phyloP scores from a whole-genome alignment of 495 filamentous ascomycete species.

The Sabuloglossum arenarium region DNA sequence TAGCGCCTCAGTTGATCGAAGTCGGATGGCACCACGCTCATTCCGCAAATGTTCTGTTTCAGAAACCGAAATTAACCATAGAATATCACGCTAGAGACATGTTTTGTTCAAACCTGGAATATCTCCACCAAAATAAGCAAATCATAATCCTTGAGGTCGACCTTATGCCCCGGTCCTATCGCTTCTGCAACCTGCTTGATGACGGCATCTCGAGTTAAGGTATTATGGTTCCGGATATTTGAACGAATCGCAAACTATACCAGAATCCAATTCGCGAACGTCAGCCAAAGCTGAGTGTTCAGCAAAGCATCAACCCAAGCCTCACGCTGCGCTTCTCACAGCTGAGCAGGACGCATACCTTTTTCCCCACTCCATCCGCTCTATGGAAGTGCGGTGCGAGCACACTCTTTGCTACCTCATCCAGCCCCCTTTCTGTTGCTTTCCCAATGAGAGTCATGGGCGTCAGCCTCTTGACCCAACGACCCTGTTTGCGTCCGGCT shows the following conservation, averaged over 20 bases:
- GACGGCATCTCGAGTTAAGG: slow-evolving; percentile 47
- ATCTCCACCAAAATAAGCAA: slow-evolving; percentile 73
- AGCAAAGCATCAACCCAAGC: not conserved
- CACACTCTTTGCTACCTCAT: slow-evolving; percentile 47
- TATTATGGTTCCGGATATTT: slow-evolving; percentile 55
- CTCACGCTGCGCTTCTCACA: not conserved
- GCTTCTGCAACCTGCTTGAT: slow-evolving; percentile 59
- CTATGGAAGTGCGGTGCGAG: slow-evolving; percentile 53
- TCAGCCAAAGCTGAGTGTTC: not conserved
- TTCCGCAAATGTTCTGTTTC: slow-evolving; percentile 48
- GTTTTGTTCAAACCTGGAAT: slow-evolving; percentile 45
- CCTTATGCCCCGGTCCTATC: slow-evolving; percentile 50
- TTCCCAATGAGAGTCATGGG: slow-evolving; percentile 58
- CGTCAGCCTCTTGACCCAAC: slow-evolving; percentile 69
- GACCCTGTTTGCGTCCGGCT: slow-evolving; percentile 33
- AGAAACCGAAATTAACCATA: not conserved
- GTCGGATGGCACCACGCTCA: slow-evolving; percentile 52
- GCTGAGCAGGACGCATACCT: not conserved
- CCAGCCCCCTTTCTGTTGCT: slow-evolving; percentile 55
- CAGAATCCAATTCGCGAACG: not conserved
- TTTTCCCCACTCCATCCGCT: slow-evolving; percentile 4
- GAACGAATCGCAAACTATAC: slow-evolving; percentile 78
- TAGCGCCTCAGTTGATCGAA: slow-evolving; percentile 51
- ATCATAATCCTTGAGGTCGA: slow-evolving; percentile 67
- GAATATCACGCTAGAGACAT: not conserved